Percentiles rank a stretch among this genome's conserved stretches.
phyloP scores from a whole-genome alignment of 176 grass and related monocot species.

The Stipa capillata region DNA sequence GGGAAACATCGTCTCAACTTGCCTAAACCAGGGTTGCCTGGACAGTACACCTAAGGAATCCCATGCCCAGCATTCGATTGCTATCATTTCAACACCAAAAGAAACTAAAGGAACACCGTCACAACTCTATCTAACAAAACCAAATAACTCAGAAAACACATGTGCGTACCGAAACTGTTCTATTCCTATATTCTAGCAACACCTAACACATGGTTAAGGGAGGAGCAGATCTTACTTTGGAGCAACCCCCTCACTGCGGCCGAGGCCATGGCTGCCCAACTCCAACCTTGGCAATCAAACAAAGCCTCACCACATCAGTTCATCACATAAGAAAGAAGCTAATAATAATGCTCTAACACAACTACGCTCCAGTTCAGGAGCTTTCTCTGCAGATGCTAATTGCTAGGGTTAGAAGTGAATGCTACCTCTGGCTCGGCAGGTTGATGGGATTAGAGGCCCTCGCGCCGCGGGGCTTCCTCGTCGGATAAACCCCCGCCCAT shows the following conservation, averaged over 20 bases:
- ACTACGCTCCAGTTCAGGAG: background rate
- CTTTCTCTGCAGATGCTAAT: background rate
- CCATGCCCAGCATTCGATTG: background rate
- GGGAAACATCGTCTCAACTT: background rate
- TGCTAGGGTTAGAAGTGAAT: background rate
- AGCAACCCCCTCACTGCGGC: constrained; percentile 41
- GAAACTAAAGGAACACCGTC: background rate
- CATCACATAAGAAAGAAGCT: background rate
- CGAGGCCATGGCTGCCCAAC: constrained; percentile 38
- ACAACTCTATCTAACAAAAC: background rate
- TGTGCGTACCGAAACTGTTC: background rate
- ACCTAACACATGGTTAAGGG: no score
- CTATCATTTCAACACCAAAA: background rate
- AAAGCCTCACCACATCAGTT: background rate
- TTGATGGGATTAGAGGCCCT: constrained; percentile 35
- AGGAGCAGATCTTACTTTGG: no score
- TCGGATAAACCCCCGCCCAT: constrained; percentile 22
- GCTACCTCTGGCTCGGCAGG: constrained; percentile 32
- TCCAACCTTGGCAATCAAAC: constrained; percentile 51
- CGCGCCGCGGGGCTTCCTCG: constrained; percentile 29
- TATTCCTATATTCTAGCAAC: background rate
- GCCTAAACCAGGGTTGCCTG: background rate
- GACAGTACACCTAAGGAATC: background rate
- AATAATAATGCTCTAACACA: background rate
- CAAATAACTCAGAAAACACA: background rate